Evolutionary conservation across 306 rosid genomes (phyloP), one percentile per base, ranked within the genome.

Genomic region (Dryas octopetala): DNA sequence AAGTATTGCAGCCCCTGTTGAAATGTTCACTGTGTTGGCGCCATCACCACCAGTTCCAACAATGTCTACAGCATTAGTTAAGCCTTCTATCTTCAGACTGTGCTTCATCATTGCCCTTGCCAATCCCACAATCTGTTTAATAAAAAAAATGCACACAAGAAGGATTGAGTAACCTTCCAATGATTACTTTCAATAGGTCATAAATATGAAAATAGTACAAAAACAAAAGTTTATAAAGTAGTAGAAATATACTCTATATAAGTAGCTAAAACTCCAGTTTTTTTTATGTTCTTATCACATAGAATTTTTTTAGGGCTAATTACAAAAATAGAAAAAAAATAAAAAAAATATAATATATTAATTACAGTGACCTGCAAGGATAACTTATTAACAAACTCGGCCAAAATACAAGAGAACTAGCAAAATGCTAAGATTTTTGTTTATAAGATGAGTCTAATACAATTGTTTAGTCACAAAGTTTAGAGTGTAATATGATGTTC

Each of bases 41-140:
- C 99, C 97, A 73, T 92, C 97, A 40, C 97, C 97, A 73, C 99
- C 97, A 0, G 99, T 95, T 77, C 99, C 99, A 64, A 92, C 97
- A n/a, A 95, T 95, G 86, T 95, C 99, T 66, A 92, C 92, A 2
- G 83, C 98, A 75, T 95, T 91, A 55, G 13, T 79, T 73, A 95
- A 88, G 71, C 92, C 99, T 63, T 88, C 96, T 49, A 95, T 90
- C 85, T 86, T 89, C 77, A 60, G 78, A 14, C 97, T 87, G 54
- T 82, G 91, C 77, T 83, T 89, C 77, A 92, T 63, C 99, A 95
- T 95, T 3, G 96, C 92, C 81, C 85, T 88, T 10, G 99, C 99
- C 64, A 95, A 86, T 61, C 99, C 99, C 66, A 88, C 97, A 76
- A 92, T 48, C 98, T 95, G 87, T 65, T 74, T 48, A 69, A 54